phyloP scores from a whole-genome alignment of 129 eudicot genomes.

The Helianthus tuberosus region DNA sequence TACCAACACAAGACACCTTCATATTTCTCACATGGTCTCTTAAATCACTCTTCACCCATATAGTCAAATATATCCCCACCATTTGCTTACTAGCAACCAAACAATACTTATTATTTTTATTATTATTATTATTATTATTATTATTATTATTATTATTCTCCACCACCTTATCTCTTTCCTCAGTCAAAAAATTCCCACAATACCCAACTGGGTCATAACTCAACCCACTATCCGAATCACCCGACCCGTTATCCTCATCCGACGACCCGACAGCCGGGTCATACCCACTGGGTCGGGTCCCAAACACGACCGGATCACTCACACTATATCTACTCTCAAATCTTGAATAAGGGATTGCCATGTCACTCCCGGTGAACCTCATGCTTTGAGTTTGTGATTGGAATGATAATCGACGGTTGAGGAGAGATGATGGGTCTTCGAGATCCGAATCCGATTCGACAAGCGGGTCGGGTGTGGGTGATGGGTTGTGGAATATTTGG shows the following conservation, averaged over 20 bases:
- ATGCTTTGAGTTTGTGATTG: conserved; percentile 76
- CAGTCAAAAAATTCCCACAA: not conserved
- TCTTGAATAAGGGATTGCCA: conserved; percentile 43
- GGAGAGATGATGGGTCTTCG: conserved; percentile 61
- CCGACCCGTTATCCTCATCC: conserved; percentile 70
- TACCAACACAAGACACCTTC: conserved; percentile 95
- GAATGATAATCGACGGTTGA: conserved; percentile 66
- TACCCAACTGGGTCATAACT: not conserved
- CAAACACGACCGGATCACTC: conserved; percentile 64
- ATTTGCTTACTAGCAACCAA: conserved; percentile 95
- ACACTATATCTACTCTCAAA: conserved; percentile 70
- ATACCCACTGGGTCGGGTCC: conserved; percentile 54
- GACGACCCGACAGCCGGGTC: conserved; percentile 62
- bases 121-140: too few species aligned
- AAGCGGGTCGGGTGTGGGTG: conserved; percentile 61
- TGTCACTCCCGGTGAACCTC: conserved; percentile 62
- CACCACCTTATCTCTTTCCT: conserved; percentile 52
- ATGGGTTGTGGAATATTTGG: conserved; percentile 41
- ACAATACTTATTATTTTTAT: conserved; percentile 44
- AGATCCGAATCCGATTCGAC: conserved; percentile 69
- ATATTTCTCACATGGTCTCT: conserved; percentile 71
- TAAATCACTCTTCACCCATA: conserved; percentile 85
- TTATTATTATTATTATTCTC: conserved; percentile 26
- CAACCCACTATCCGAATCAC: conserved; percentile 46
- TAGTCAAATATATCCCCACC: conserved; percentile 87